Percentiles rank a stretch among this genome's conserved stretches.
phyloP scores from a whole-genome alignment of 176 grass and related monocot genomes.

The Ensete glaucum region DNA sequence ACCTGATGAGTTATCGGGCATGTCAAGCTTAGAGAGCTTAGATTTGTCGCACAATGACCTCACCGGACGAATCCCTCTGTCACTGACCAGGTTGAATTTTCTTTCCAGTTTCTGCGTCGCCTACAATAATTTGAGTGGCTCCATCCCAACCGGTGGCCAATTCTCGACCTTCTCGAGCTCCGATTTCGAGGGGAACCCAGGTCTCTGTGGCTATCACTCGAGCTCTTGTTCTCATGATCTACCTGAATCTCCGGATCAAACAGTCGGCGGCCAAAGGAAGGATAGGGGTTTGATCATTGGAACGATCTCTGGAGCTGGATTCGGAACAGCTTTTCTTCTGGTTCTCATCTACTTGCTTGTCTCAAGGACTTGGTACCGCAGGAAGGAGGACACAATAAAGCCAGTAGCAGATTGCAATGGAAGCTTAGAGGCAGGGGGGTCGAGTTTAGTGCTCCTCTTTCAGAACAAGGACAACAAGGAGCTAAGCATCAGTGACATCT shows the following conservation, averaged over 20 bases:
- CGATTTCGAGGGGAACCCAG: slow-evolving; percentile 10
- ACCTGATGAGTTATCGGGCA: slow-evolving; percentile 11
- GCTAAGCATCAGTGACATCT: slow-evolving; percentile 5
- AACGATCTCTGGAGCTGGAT: neutral
- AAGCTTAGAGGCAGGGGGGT: neutral
- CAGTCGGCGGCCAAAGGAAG: neutral
- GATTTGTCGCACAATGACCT: slow-evolving; percentile 13
- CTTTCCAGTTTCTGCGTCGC: slow-evolving; percentile 10
- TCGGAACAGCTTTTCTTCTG: neutral
- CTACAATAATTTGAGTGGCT: slow-evolving; percentile 11
- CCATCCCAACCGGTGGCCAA: slow-evolving; percentile 3
- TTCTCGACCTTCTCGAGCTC: slow-evolving; percentile 10
- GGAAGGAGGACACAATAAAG: neutral
- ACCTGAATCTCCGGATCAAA: neutral
- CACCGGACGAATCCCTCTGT: slow-evolving; percentile 4
- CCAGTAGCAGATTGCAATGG: neutral
- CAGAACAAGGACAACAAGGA: slow-evolving; percentile 13
- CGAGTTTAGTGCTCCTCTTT: slow-evolving; percentile 2
- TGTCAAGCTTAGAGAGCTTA: slow-evolving; percentile 8
- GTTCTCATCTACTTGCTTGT: neutral
- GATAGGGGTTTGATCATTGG: neutral
- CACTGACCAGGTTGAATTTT: slow-evolving; percentile 10
- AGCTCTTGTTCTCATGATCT: neutral
- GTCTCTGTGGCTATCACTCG: slow-evolving; percentile 6
- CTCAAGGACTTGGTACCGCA: neutral